Evolutionary conservation across 331 rosid species (phyloP).

Genomic region (Ulmus americana): DNA sequence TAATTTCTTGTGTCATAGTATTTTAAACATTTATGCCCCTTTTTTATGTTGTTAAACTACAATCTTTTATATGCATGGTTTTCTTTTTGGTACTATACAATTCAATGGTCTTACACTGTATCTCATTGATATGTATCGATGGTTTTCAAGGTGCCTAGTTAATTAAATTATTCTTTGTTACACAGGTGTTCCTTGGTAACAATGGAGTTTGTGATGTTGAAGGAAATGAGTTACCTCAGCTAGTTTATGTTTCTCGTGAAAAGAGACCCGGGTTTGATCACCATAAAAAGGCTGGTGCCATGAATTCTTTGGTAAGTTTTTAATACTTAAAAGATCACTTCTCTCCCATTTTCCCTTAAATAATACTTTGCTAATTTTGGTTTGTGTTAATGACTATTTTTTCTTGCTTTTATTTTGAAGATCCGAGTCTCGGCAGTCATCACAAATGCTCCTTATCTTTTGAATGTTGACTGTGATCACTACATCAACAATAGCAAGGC

Average conservation of each 20-base stretch:
- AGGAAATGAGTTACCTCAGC: conserved; percentile 79
- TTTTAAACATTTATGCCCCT: background rate
- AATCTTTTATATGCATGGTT: background rate
- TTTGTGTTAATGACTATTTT: conserved; percentile 13
- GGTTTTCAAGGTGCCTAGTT: background rate
- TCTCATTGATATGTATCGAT: background rate
- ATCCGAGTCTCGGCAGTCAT: conserved; percentile 84
- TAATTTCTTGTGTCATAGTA: background rate
- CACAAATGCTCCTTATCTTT: conserved; percentile 83
- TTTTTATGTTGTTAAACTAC: background rate
- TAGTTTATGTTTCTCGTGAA: conserved; percentile 89
- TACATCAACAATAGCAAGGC: conserved; percentile 98
- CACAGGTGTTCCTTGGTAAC: conserved; percentile 85
- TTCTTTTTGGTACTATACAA: background rate
- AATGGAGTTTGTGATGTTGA: conserved; percentile 79
- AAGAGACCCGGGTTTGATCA: conserved; percentile 96
- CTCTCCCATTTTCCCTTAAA: background rate
- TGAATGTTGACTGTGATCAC: conserved; percentile 97
- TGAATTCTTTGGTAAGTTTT: conserved; percentile 71
- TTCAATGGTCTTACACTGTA: background rate
- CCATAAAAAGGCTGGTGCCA: conserved; percentile 99
- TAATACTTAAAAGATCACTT: background rate
- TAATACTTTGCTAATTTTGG: background rate
- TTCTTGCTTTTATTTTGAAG: conserved; percentile 35
- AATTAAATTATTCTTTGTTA: conserved; percentile 8